Evolutionary conservation across 441 rosid species (phyloP).

Genomic region (Populus hybrid): DNA sequence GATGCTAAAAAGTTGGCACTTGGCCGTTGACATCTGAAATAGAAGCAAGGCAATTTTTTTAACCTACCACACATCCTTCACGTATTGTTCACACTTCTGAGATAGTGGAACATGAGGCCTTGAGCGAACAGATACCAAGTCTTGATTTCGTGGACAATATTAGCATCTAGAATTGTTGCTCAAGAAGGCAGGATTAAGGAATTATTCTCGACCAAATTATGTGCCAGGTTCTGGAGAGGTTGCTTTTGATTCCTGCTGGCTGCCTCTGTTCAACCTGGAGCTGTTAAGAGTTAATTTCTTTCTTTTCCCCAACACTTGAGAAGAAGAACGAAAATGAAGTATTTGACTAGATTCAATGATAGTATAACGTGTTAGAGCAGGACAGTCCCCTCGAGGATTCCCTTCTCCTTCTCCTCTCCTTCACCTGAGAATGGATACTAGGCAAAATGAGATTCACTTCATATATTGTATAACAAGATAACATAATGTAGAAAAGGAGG

Average conservation of each 20-base stretch:
- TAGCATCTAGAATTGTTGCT: not conserved
- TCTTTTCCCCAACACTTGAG: not conserved
- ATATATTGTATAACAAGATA: not conserved
- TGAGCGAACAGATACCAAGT: not conserved
- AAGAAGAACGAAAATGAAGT: not conserved
- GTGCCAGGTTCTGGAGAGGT: not conserved
- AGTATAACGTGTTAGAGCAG: not conserved
- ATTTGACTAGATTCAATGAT: not conserved
- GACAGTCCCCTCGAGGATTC: not conserved
- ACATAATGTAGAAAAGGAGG: not conserved
- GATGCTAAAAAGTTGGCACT: not conserved
- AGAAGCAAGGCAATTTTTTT: not conserved
- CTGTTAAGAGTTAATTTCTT: not conserved
- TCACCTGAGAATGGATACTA: not conserved
- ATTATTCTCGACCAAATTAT: not conserved
- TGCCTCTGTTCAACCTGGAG: not conserved
- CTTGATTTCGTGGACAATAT: too few species aligned
- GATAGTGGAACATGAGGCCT: not conserved
- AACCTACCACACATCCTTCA: not conserved
- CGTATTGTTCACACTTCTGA: not conserved
- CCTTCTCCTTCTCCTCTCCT: not conserved
- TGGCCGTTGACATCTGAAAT: not conserved
- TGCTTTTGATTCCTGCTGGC: too few species aligned
- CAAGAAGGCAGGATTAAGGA: not conserved
- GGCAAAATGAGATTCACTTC: not conserved